Evolutionary conservation across 768 basidiomycete genomes (phyloP).

Genomic region (Pleurotus tuber-regium): DNA sequence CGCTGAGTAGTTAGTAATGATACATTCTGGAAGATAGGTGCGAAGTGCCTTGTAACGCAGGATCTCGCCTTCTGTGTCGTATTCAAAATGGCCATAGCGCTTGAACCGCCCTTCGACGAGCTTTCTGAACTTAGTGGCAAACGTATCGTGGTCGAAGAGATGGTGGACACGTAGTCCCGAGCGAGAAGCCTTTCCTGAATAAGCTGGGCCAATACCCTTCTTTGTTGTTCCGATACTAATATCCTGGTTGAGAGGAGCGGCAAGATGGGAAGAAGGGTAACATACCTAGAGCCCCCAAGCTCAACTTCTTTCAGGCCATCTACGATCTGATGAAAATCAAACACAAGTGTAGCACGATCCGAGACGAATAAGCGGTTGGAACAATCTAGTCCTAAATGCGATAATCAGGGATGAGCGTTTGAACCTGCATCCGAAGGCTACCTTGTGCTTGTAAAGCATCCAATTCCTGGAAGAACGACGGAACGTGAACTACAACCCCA

Average conservation of each 20-base stretch:
- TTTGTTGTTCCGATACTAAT: slow-evolving; percentile 94
- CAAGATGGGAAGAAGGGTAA: not conserved
- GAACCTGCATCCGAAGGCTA: too few relatives aligned
- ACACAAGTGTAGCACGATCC: slow-evolving; percentile 94
- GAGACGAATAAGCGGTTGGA: slow-evolving; percentile 85
- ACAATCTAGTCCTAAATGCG: slow-evolving; percentile 80
- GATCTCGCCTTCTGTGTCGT: slow-evolving; percentile 98
- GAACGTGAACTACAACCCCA: slow-evolving; percentile 95
- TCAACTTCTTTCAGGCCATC: slow-evolving; percentile 98
- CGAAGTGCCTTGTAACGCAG: slow-evolving; percentile 78
- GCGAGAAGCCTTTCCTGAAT: slow-evolving; percentile 95
- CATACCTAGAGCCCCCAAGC: slow-evolving; percentile 81
- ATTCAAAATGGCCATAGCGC: slow-evolving; percentile 96
- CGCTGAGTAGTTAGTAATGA: not conserved
- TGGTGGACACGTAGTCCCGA: slow-evolving; percentile 97
- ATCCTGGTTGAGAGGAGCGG: slow-evolving; percentile 2
- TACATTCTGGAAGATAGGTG: too few relatives aligned
- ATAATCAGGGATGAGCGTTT: too few relatives aligned
- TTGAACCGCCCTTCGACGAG: slow-evolving; percentile 97
- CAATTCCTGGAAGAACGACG: slow-evolving; percentile 92
- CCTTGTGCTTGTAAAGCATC: slow-evolving; percentile 85
- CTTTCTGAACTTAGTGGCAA: slow-evolving; percentile 90
- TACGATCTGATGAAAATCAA: slow-evolving; percentile 99
- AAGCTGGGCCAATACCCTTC: slow-evolving; percentile 97
- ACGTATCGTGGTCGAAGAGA: slow-evolving; percentile 82